phyloP scores from a whole-genome alignment of 2,329 filamentous ascomycete species.

The Lachnellula occidentalis region DNA sequence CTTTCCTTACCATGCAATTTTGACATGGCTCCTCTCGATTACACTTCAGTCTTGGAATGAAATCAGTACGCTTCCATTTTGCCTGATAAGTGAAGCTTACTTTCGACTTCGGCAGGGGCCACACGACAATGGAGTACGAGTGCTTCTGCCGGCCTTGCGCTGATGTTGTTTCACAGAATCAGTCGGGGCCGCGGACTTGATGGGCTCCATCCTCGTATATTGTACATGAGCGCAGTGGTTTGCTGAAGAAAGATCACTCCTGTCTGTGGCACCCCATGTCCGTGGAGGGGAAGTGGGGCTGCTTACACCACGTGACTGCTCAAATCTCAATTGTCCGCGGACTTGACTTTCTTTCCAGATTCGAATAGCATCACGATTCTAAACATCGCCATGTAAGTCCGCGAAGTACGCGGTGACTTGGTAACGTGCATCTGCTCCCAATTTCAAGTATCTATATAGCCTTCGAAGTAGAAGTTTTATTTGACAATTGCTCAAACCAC shows the following conservation, averaged over 20 bases:
- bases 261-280: too few relatives aligned
- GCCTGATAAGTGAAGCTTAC: constrained; percentile 3
- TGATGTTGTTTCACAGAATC: constrained; percentile 2
- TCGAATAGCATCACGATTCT: too few relatives aligned
- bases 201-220: background rate
- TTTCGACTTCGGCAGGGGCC: constrained; percentile 20
- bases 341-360: background rate
- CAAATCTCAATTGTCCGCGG: background rate
- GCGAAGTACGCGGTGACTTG: background rate
- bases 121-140: constrained; percentile 17
- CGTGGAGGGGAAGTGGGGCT: background rate
- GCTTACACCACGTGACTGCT: background rate
- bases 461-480: background rate
- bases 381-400: background rate
- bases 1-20: constrained; percentile 84
- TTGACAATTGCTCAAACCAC: too few relatives aligned
- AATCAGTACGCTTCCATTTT: background rate
- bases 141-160: constrained; percentile 12
- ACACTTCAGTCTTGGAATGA: constrained; percentile 66
- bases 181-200: background rate
- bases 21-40: constrained; percentile 84
- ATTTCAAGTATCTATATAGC: background rate
- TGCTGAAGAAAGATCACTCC: background rate
- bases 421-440: background rate
- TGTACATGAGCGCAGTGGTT: background rate